Base-by-base conservation (phyloP, 805 yeast species). In the Schwanniomyces occidentalis region DNA sequence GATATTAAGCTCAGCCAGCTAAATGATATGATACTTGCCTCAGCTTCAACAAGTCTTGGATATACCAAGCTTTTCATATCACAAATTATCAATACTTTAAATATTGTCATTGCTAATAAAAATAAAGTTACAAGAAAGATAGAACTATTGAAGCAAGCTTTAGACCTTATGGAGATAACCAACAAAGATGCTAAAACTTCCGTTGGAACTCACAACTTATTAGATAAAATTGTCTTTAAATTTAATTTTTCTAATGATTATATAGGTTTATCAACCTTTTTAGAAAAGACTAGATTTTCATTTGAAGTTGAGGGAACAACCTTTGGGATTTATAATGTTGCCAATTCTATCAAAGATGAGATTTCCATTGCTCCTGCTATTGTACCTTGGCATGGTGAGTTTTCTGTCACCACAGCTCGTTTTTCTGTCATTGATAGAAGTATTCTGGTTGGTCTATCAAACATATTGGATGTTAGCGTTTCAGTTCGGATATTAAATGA, bases 391-490 rank as follows among this genome's bases (percentile, higher is more conserved):
- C 50, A 53, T 39, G 80, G 79, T 0, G 63, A 61, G 21, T 18
- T 75, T 5, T 31, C 29, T 0, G 37, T 75, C 5, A 77, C 79
- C 1, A 61, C 73, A 1, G 56, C 69, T 0, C 58, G 72, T 27
- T 10, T 76, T 9, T 60, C 65, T 5, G 44, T 70, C 8, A 59
- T 70, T 4, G 68, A 69, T 24, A 49, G 63, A 28, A 66, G 18
- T 61, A 69, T 42, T 45, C 70, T 49, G 30, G 61, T 32, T 42
- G 74, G 46, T 51, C 76, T 69, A 16, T 66, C 74, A 1, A 66
- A 61, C 13, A 30, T 68, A 4, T 28, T 68, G 19, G 71, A 83
- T 45, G 51, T 78, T 8, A 67, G 70, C 39, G 40, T 78, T 41
- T 45, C 60, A n/a, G 32, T 75, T 32, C 65, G 65, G 48, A 45